phyloP scores from a whole-genome alignment of 192 early-diverging fungal species.

The Coemansia sp. region DNA sequence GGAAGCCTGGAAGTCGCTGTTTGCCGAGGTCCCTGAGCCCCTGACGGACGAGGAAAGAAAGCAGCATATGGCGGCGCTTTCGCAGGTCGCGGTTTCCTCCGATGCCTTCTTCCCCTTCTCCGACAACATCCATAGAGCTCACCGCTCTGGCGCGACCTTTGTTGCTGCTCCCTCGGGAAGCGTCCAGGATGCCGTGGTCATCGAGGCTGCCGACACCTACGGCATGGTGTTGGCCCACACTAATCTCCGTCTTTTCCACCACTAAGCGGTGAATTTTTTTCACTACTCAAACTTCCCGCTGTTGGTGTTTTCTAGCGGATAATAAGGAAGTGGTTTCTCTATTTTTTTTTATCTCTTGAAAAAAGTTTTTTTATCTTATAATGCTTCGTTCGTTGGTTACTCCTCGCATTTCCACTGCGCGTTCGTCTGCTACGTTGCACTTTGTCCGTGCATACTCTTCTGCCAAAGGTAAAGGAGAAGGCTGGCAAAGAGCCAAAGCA shows the following conservation, averaged over 20 bases:
- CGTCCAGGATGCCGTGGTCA: slow-evolving; percentile 83
- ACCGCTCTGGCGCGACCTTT: slow-evolving; percentile 78
- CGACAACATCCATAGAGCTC: slow-evolving; percentile 89
- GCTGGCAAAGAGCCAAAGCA: too few species aligned
- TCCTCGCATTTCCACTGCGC: slow-evolving; percentile 4
- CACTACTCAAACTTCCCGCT: neutral
- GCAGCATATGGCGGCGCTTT: slow-evolving; percentile 67
- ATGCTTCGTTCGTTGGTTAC: slow-evolving; percentile 43
- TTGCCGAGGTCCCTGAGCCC: slow-evolving; percentile 73
- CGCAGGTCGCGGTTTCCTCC: slow-evolving; percentile 80
- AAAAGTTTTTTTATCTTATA: slow-evolving; percentile 2
- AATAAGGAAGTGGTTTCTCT: neutral
- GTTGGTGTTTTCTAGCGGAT: neutral
- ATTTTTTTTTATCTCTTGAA: slow-evolving; percentile 1
- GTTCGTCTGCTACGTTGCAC: slow-evolving; percentile 21
- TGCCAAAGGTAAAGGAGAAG: slow-evolving; percentile 52
- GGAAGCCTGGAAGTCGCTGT: slow-evolving; percentile 81
- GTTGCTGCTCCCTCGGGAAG: slow-evolving; percentile 91
- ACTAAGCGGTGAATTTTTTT: slow-evolving; percentile 50
- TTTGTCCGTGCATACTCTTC: slow-evolving; percentile 51
- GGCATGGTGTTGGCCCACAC: slow-evolving; percentile 86
- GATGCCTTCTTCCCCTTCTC: slow-evolving; percentile 99
- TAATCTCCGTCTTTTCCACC: slow-evolving; percentile 91
- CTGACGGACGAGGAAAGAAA: slow-evolving; percentile 79
- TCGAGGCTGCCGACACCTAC: slow-evolving; percentile 77